phyloP scores from a whole-genome alignment of 2,329 filamentous ascomycete species.

The Xylariaceae sp. region DNA sequence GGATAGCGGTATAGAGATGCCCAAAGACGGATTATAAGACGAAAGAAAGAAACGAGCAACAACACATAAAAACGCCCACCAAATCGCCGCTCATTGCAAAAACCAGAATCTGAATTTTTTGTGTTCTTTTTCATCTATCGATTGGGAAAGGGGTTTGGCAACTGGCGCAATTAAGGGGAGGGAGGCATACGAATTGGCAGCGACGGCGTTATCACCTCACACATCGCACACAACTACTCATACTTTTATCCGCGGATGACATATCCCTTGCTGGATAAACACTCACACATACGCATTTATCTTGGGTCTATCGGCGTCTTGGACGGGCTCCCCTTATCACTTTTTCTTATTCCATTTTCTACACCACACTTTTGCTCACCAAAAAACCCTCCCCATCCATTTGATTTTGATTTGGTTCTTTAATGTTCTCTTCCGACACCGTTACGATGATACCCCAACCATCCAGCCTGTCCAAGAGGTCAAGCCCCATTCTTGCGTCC shows the following conservation, averaged over 20 bases:
- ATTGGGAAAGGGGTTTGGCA: background rate
- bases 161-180: slow-evolving; percentile 1
- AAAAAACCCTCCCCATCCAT: background rate
- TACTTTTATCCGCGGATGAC: slow-evolving; percentile 5
- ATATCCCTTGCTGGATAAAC: slow-evolving; percentile 3
- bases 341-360: background rate
- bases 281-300: background rate
- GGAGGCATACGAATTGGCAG: slow-evolving; percentile 13
- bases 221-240: background rate
- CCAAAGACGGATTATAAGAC: slow-evolving; percentile 33
- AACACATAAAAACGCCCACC: background rate
- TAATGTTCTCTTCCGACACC: slow-evolving; percentile 11
- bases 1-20: slow-evolving; percentile 49
- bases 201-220: slow-evolving; percentile 15
- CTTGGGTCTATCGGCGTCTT: slow-evolving; percentile 4
- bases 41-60: background rate
- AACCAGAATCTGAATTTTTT: slow-evolving; percentile 7
- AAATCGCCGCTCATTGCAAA: slow-evolving; percentile 12
- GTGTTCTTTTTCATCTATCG: slow-evolving; percentile 3
- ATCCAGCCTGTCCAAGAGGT: slow-evolving; percentile 4
- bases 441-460: slow-evolving; percentile 19
- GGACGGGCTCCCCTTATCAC: background rate
- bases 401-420: slow-evolving; percentile 9
- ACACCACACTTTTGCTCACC: background rate
- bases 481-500: slow-evolving; percentile 3